Evolutionary conservation across 768 basidiomycete genomes (phyloP), one percentile per base, ranked within the genome.

Genomic region (Daedaleopsis sinensis): DNA sequence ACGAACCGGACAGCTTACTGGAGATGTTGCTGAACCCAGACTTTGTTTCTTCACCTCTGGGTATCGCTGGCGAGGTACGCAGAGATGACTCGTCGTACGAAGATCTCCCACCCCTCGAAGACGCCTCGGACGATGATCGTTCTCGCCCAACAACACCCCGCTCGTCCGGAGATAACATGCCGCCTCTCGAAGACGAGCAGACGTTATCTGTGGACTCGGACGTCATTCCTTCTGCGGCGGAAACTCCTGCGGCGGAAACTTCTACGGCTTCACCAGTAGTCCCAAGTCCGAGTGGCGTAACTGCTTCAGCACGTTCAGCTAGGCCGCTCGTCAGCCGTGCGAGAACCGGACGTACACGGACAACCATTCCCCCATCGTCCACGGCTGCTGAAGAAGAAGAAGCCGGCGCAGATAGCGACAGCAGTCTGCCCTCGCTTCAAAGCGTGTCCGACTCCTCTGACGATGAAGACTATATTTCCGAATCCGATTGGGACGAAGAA

Each of bases 401-500:
- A 24, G 64, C 6, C 4, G 57, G 49, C n/a, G 60, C 42, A 19
- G 55, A 58, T 5, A 64, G 63, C 58, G 65, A 65, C 49, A 50
- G 55, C 38, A 70, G 71, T 37, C 27, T 72, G 50, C 71, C 71
- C 0, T 59, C 65, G 3, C 53, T 72, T 23, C 66, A 61, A 49
- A 67, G 66, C 10, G 67, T 70, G 0, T 72, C 71, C 5, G 68
- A 67, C 52, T 67, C 66, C 2, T 65, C 64, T 0, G 65, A 68
- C 23, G 66, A 61, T 1, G 37, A 36, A 5, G 62, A 53, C 32
- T 37, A 51, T 5, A 52, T 60, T 18, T 43, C 58, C 0, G 63
- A 61, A 18, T 55, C 61, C 16, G 63, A 67, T 27, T 64, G 48
- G 59, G 62, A 63, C 23, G 51, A 55, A 13, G 37, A 52, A 7